Conservation (phyloP, 345 rosid genomes). For the Crucihimalaya himalaica region DNA sequence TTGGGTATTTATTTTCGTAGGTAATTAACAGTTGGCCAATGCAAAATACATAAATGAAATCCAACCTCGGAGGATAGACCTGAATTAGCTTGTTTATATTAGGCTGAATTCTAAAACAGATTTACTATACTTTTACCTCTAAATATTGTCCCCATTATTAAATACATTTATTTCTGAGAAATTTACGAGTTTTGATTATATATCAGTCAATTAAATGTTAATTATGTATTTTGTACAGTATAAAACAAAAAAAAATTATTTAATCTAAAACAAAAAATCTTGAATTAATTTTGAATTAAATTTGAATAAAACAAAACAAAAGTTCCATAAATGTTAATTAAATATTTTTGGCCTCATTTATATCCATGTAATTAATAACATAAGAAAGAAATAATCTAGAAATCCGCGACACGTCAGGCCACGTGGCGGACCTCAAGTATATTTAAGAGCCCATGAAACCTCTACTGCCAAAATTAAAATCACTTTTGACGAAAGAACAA, state of each 20-base stretch:
- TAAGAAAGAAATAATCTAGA: background rate
- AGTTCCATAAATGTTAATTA: background rate
- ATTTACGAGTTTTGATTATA: background rate
- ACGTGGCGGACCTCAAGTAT: background rate
- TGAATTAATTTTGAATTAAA: no score
- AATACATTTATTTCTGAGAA: background rate
- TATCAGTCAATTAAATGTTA: no score
- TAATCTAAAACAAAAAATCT: no score
- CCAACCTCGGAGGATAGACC: background rate
- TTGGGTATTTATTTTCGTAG: background rate
- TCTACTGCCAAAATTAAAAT: background rate
- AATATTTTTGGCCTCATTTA: background rate
- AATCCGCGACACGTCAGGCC: background rate
- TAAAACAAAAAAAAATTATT: no score
- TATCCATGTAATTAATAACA: background rate
- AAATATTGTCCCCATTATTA: no score
- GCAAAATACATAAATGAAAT: background rate
- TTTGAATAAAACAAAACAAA: background rate
- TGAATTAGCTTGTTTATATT: background rate
- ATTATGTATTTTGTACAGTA: no score
- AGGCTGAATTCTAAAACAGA: background rate
- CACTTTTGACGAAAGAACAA: background rate
- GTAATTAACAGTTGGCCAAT: slow-evolving; percentile 7
- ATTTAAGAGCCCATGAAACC: background rate
- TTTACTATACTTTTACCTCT: background rate